phyloP scores from a whole-genome alignment of 805 yeast genomes.

The Wickerhamiella hasegawae region DNA sequence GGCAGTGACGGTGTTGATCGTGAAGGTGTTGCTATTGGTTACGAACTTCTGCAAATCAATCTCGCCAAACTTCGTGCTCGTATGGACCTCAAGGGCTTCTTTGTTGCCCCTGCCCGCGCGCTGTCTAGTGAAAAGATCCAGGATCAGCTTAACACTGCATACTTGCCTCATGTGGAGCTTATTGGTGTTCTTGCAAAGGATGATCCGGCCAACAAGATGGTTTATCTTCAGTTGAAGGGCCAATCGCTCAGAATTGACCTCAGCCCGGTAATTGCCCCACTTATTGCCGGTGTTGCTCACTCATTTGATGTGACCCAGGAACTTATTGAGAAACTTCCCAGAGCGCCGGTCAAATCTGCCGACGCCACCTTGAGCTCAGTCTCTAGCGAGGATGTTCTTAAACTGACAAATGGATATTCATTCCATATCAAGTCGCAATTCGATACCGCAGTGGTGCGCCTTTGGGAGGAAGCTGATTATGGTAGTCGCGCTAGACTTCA shows the following conservation, averaged over 20 bases:
- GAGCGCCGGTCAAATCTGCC: neutral
- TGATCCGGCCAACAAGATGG: conserved; percentile 4
- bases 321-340: neutral
- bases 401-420: conserved; percentile 3
- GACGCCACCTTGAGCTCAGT: no score
- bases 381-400: no score
- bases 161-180: conserved; percentile 17
- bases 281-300: conserved; percentile 31
- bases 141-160: conserved; percentile 15
- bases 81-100: conserved; percentile 52
- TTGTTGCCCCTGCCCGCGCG: conserved; percentile 47
- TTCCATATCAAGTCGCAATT: conserved; percentile 4
- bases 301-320: conserved; percentile 23
- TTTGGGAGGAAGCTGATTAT: conserved; percentile 18
- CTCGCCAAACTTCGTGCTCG: conserved; percentile 49
- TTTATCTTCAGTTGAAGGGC: conserved; percentile 14
- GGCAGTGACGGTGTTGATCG: conserved; percentile 7
- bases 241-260: conserved; percentile 16
- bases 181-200: conserved; percentile 6
- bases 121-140: conserved; percentile 38
- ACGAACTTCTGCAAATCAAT: conserved; percentile 52
- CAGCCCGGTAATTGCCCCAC: conserved; percentile 23
- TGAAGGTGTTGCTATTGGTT: conserved; percentile 71
- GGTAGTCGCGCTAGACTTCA: neutral
- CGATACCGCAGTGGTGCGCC: conserved; percentile 9